Evolutionary conservation across 2,329 filamentous ascomycete species (phyloP), one percentile per base, ranked within the genome.

Genomic region (Phyllosticta paracitricarpa): DNA sequence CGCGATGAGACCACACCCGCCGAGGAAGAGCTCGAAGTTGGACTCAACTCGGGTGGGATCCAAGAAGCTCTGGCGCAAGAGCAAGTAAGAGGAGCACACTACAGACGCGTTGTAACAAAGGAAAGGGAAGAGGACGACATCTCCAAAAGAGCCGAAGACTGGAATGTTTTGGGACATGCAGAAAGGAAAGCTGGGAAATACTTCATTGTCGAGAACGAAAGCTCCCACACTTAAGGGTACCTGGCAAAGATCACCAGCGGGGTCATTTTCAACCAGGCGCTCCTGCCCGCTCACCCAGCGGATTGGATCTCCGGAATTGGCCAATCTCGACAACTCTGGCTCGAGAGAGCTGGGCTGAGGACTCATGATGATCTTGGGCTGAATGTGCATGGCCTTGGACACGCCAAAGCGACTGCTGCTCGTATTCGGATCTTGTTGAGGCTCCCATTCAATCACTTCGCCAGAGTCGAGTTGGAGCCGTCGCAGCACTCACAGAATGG

Each of bases 201-300:
- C 68, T 93, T 95, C 66, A 84, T 93, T 7, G 90, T 94, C 2
- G 83, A 89, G 65, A 86, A 82, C 65, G 80, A 79, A 35, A 81
- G 79, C 59, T 64, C 69, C 17, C 56, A 40, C 52, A 35, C 22
- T n/a, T 48, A n/a, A 19, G 40, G 14, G 10, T 6, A 14, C 33
- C 10, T 14, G 3, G 33, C 33, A 48, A 17, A n/a, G n/a, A n/a
- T 17, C 4, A 2, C 3, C 40, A n/a, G 40, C 4, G 7, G 6
- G 17, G n/a, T n/a, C n/a, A 1, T n/a, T 17, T 7, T 6, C 6
- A 6, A 6, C 4, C 6, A 48, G 40, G 14, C 40, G 40, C 40
- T n/a, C 14, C 12, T 14, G 5, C 35, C 35, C 17, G 35, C 12
- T 17, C 4, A n/a, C 3, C 17, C 28, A 8, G 28, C 28, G 28